A percentile compares a stretch with the other conserved stretches of the same genome.
Conservation (phyloP, 352 stramenopile species). For the Phytophthora pinifolia region DNA sequence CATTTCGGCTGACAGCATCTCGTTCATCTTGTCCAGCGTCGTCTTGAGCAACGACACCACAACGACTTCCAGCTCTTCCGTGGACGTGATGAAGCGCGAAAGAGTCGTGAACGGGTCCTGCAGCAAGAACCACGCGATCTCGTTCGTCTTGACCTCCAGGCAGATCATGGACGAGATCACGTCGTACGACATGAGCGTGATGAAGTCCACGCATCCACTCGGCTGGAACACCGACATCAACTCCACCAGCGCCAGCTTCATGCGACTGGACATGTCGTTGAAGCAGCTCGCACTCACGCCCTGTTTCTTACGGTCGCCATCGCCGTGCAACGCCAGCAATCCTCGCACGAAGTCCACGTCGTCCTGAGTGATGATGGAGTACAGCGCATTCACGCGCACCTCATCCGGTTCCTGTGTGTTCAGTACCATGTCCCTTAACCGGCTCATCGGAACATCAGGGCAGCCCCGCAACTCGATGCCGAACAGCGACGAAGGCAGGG, state of each 20-base stretch:
- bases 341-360: slow-evolving; percentile 69
- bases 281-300: slow-evolving; percentile 50
- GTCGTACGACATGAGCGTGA: slow-evolving; percentile 72
- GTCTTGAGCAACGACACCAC: slow-evolving; percentile 74
- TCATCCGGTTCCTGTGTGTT: slow-evolving; percentile 59
- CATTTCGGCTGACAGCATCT: slow-evolving; percentile 70
- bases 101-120: slow-evolving; percentile 78
- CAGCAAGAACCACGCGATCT: slow-evolving; percentile 78
- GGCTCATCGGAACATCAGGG: slow-evolving; percentile 55
- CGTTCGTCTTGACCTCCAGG: slow-evolving; percentile 79
- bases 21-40: slow-evolving; percentile 78
- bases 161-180: slow-evolving; percentile 84
- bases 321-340: slow-evolving; percentile 55
- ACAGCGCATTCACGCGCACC: slow-evolving; percentile 67
- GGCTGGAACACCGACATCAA: slow-evolving; percentile 65
- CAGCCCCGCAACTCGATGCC: slow-evolving; percentile 53
- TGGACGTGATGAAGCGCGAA: slow-evolving; percentile 61
- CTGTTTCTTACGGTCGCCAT: slow-evolving; percentile 72
- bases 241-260: slow-evolving; percentile 72
- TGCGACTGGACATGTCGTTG: slow-evolving; percentile 66
- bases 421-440: slow-evolving; percentile 65
- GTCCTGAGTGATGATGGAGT: slow-evolving; percentile 62
- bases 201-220: slow-evolving; percentile 61
- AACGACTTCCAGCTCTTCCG: slow-evolving; percentile 64
- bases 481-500: slow-evolving; percentile 44